A percentile compares a stretch with the other conserved stretches of the same genome.
These are phyloP conservation scores for Aspergillus latus DNA, from an alignment of 2,329 filamentous ascomycete species.

Conservation along the genomic window DNA sequence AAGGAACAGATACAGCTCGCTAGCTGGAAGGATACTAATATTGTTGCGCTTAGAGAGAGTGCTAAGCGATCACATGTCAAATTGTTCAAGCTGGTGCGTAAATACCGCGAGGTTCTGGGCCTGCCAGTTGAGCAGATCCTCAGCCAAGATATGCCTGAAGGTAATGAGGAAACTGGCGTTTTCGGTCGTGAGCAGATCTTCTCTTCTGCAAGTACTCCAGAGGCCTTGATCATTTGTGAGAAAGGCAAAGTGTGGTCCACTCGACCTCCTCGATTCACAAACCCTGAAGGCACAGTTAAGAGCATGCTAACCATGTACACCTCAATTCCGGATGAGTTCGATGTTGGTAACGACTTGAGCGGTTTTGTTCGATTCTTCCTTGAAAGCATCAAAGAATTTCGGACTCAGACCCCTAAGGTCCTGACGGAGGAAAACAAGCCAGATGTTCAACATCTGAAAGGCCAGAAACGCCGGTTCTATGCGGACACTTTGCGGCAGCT, in stretches of 20 bases:
- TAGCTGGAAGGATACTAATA: slow-evolving; percentile 98
- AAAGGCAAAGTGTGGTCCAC: slow-evolving; percentile 37
- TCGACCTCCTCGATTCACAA: slow-evolving; percentile 66
- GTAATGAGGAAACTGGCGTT: slow-evolving; percentile 33
- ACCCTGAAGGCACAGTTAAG: slow-evolving; percentile 66
- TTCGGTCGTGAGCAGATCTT: slow-evolving; percentile 15
- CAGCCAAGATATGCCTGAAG: slow-evolving; percentile 33
- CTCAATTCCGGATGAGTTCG: slow-evolving; percentile 53
- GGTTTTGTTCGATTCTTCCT: slow-evolving; percentile 69
- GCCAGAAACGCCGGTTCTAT: slow-evolving; percentile 83
- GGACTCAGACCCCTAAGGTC: slow-evolving; percentile 77
- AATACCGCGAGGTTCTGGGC: slow-evolving; percentile 77
- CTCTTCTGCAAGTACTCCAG: slow-evolving; percentile 26
- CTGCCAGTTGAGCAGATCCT: slow-evolving; percentile 69
- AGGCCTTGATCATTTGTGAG: slow-evolving; percentile 36
- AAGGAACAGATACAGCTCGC: slow-evolving; percentile 89
- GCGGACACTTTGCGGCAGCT: slow-evolving; percentile 82
- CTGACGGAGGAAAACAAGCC: slow-evolving; percentile 85
- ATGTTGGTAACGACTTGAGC: slow-evolving; percentile 61
- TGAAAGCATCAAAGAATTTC: slow-evolving; percentile 68
- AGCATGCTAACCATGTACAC: slow-evolving; percentile 69
- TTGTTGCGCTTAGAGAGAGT: slow-evolving; percentile 82
- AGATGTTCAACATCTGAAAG: slow-evolving; percentile 82
- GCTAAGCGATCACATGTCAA: slow-evolving; percentile 88
- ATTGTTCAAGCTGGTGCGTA: slow-evolving; percentile 84